Evolutionary conservation across 768 basidiomycete genomes (phyloP).

Genomic region (Boletus rubescentipes): DNA sequence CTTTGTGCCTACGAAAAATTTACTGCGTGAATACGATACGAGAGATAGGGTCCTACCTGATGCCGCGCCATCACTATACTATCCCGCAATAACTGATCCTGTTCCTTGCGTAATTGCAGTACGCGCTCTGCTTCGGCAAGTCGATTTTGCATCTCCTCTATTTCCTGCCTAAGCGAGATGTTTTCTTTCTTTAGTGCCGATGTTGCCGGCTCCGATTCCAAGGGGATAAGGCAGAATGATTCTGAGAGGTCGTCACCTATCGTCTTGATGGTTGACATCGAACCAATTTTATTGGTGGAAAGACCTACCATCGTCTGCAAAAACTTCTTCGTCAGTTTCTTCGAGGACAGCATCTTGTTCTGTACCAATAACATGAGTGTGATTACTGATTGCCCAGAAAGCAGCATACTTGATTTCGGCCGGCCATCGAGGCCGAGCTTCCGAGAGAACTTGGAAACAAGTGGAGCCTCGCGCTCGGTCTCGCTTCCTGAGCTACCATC

Average conservation of each 20-base stretch:
- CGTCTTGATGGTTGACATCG: conserved; percentile 5
- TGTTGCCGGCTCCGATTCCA: conserved; percentile 51
- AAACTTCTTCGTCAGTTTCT: conserved; percentile 61
- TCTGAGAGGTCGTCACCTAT: conserved; percentile 71
- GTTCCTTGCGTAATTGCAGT: conserved; percentile 70
- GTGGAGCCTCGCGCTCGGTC: conserved; percentile 65
- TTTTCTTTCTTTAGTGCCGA: conserved; percentile 67
- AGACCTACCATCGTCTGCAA: conserved; percentile 60
- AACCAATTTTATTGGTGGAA: background rate
- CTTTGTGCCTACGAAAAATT: conserved; percentile 62
- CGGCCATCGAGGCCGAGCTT: conserved; percentile 31
- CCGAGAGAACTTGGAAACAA: conserved; percentile 55
- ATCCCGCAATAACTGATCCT: conserved; percentile 76
- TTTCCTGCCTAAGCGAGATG: conserved; percentile 54
- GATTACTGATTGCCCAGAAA: background rate
- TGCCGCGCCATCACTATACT: conserved; percentile 71
- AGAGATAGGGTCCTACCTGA: conserved; percentile 49
- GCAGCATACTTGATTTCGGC: conserved; percentile 22
- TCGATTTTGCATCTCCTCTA: conserved; percentile 55
- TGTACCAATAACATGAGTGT: conserved; percentile 14
- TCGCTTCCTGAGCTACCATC: conserved; percentile 63
- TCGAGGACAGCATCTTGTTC: conserved; percentile 27
- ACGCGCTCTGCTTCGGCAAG: conserved; percentile 61
- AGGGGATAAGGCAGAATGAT: conserved; percentile 75
- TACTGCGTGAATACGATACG: conserved; percentile 1